These are phyloP conservation scores for Globisporangium emineosum DNA, from an alignment of 352 stramenopile species.

Conservation along the genomic window DNA sequence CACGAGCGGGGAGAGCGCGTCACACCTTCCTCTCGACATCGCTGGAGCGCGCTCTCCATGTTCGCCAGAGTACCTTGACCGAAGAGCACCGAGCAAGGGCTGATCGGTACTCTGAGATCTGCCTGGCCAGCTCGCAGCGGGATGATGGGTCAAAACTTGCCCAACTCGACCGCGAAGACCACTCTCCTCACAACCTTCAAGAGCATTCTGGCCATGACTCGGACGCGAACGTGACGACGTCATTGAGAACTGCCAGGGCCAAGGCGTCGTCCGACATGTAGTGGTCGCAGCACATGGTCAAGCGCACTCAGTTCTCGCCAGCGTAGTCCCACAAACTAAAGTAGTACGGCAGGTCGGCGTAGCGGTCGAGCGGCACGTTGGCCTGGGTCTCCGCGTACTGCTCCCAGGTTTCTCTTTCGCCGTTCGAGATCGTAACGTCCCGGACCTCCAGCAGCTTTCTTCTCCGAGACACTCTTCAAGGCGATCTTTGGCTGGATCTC, in stretches of 20 bases:
- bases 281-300: conserved; percentile 53
- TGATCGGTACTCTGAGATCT: conserved; percentile 25
- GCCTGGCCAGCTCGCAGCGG: conserved; percentile 22
- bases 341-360: conserved; percentile 45
- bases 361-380: conserved; percentile 38
- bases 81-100: conserved; percentile 38
- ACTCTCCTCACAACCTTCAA: too few species aligned
- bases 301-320: conserved; percentile 19
- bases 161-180: too few species aligned
- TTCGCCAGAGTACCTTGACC: conserved; percentile 32
- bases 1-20: conserved; percentile 31
- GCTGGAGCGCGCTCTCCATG: conserved; percentile 26
- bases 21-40: conserved; percentile 36
- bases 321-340: conserved; percentile 42
- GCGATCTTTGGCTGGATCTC: conserved; percentile 30
- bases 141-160: too few species aligned
- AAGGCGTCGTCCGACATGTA: conserved; percentile 43
- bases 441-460: conserved; percentile 21
- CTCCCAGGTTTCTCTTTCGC: conserved; percentile 14
- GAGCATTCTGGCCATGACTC: too few species aligned
- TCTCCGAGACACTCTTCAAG: neutral
- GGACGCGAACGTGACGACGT: conserved; percentile 27
- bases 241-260: conserved; percentile 32
- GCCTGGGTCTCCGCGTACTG: conserved; percentile 30
- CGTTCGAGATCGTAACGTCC: conserved; percentile 10